Percentiles rank a stretch among this genome's conserved stretches.
These are phyloP conservation scores for Chalciporus piperatus DNA, from an alignment of 768 basidiomycete genomes.

Conservation along the genomic window DNA sequence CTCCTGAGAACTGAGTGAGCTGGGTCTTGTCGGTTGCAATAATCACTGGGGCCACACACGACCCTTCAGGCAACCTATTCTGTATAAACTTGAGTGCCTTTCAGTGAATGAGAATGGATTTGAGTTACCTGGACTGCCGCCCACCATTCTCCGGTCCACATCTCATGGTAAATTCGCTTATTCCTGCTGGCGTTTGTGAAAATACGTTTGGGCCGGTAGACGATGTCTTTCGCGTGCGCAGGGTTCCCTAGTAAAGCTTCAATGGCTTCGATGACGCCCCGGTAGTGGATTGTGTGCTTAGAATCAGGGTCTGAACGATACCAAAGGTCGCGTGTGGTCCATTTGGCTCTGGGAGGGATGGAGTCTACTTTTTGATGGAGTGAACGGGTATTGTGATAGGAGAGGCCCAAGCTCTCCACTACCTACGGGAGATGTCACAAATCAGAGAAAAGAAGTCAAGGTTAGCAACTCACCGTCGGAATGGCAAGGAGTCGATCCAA, in stretches of 20 bases:
- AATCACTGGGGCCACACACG: constrained; percentile 42
- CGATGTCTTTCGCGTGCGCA: constrained; percentile 13
- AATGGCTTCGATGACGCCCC: neutral
- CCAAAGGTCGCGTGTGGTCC: neutral
- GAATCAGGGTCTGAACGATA: neutral
- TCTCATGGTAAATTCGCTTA: constrained; percentile 32
- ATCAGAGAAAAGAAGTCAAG: neutral
- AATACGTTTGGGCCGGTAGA: constrained; percentile 29
- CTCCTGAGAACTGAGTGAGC: constrained; percentile 36
- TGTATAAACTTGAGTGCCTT: neutral
- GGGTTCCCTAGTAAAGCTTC: neutral
- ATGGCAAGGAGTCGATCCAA: constrained; percentile 2
- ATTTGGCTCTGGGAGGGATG: neutral
- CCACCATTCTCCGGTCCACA: constrained; percentile 37
- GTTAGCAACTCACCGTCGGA: neutral
- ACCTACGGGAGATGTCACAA: neutral
- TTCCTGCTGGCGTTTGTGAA: constrained; percentile 12
- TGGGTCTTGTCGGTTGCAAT: constrained; percentile 46
- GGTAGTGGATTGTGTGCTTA: neutral
- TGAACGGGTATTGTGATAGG: neutral
- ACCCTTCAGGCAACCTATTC: constrained; percentile 6
- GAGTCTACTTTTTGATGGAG: constrained; percentile 1
- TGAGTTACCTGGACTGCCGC: neutral
- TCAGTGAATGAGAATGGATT: neutral
- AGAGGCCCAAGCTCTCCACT: neutral